Evolutionary conservation across 768 basidiomycete species (phyloP).

Genomic region (Chalciporus piperatus): DNA sequence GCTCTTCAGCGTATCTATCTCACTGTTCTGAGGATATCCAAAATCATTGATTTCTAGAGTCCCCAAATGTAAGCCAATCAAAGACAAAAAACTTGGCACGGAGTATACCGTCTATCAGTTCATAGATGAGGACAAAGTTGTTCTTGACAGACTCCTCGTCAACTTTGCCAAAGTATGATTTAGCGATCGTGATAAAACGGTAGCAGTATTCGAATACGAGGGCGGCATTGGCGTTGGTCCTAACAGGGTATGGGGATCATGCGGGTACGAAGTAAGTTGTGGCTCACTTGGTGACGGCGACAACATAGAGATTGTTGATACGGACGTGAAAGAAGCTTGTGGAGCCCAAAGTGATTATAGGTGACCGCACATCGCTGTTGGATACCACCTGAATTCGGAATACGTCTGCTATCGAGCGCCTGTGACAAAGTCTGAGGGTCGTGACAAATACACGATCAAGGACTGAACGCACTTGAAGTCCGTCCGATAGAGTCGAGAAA

Average conservation of each 20-base stretch:
- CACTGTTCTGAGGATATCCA: slow-evolving; percentile 98
- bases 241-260: slow-evolving; percentile 28
- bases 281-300: slow-evolving; percentile 90
- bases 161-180: slow-evolving; percentile 96
- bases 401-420: slow-evolving; percentile 95
- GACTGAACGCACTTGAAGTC: slow-evolving; percentile 81
- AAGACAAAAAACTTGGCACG: slow-evolving; percentile 8
- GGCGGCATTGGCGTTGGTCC: slow-evolving; percentile 95
- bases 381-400: slow-evolving; percentile 99
- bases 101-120: slow-evolving; percentile 85
- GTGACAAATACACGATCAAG: background rate
- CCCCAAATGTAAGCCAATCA: slow-evolving; percentile 2
- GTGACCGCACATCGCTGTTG: slow-evolving; percentile 93
- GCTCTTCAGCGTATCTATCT: slow-evolving; percentile 94
- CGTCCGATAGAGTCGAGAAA: slow-evolving; percentile 91
- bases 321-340: slow-evolving; percentile 99
- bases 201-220: slow-evolving; percentile 98
- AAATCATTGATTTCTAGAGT: slow-evolving; percentile 93
- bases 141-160: slow-evolving; percentile 99
- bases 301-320: slow-evolving; percentile 92
- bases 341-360: slow-evolving; percentile 95
- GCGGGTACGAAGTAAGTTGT: background rate
- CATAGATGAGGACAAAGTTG: slow-evolving; percentile 98
- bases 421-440: slow-evolving; percentile 30
- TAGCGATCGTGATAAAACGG: slow-evolving; percentile 90